A percentile compares a stretch with the other conserved stretches of the same genome.
Evolutionary conservation across 2,329 filamentous ascomycete genomes (phyloP).

Genomic region (Esteya vermicola): DNA sequence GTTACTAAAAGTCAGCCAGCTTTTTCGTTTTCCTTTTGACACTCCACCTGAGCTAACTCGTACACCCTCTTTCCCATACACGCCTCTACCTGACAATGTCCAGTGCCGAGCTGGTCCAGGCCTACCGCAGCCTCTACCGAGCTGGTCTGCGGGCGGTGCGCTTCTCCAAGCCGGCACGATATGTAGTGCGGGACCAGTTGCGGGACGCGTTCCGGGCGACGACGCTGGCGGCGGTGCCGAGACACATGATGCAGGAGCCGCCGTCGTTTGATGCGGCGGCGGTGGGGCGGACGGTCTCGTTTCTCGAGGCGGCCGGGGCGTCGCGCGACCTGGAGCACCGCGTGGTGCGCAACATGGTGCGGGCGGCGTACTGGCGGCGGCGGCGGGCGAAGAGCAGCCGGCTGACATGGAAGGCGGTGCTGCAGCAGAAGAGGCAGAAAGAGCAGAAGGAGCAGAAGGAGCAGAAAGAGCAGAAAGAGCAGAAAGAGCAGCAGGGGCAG

Average conservation of each 20-base stretch:
- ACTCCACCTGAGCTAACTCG: neutral
- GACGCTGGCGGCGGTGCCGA: slow-evolving; percentile 3
- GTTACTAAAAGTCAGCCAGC: too few species aligned
- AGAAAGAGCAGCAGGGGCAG: too few species aligned
- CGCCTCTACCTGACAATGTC: slow-evolving; percentile 13
- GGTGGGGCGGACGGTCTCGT: slow-evolving; percentile 53
- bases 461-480: too few species aligned
- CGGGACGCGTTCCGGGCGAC: slow-evolving; percentile 38
- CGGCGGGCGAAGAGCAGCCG: slow-evolving; percentile 11
- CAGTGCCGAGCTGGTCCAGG: slow-evolving; percentile 35
- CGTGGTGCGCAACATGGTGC: slow-evolving; percentile 54
- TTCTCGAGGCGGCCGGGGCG: slow-evolving; percentile 49
- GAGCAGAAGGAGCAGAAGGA: too few species aligned
- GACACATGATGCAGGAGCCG: too few species aligned
- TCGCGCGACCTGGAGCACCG: slow-evolving; percentile 56
- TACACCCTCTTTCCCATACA: neutral
- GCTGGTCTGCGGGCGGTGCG: slow-evolving; percentile 55
- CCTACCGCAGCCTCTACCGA: slow-evolving; percentile 59
- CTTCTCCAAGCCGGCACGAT: slow-evolving; percentile 55
- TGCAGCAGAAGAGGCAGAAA: slow-evolving; percentile 3
- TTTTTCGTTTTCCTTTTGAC: too few species aligned
- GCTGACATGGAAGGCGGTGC: slow-evolving; percentile 13
- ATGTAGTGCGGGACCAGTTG: slow-evolving; percentile 43
- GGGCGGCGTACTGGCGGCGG: slow-evolving; percentile 27
- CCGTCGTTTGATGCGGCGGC: slow-evolving; percentile 37